Conservation (phyloP, 768 basidiomycete genomes). For the Tricholoma sp. region DNA sequence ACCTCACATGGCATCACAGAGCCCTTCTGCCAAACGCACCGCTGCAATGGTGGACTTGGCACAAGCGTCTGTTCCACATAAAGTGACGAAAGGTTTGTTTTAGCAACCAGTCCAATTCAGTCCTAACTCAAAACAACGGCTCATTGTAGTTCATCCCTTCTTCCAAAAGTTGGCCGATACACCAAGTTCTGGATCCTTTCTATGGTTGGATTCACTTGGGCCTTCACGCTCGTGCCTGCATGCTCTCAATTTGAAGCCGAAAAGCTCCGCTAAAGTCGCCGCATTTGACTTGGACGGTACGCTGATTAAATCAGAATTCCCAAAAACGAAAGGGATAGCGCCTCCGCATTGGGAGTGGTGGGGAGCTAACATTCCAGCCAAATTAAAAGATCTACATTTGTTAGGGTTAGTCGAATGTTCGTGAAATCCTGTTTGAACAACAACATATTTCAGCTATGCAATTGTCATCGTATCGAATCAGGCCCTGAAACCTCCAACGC, state of each 20-base stretch:
- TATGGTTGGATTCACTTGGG: conserved; percentile 38
- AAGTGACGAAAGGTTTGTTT: conserved; percentile 12
- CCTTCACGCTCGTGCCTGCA: conserved; percentile 36
- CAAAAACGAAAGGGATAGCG: conserved; percentile 28
- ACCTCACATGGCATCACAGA: conserved; percentile 5
- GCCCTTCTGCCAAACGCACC: conserved; percentile 10
- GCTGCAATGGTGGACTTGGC: conserved; percentile 7
- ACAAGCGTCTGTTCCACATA: not conserved
- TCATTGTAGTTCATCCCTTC: conserved; percentile 34
- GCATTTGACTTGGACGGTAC: conserved; percentile 89
- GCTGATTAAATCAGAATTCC: conserved; percentile 53
- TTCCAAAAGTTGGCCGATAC: conserved; percentile 26
- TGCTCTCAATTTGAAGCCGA: conserved; percentile 36
- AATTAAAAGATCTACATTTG: conserved; percentile 52
- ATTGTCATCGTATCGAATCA: conserved; percentile 85
- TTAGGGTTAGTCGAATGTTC: conserved; percentile 45
- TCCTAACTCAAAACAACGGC: not conserved
- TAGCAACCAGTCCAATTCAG: not conserved
- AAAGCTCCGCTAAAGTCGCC: conserved; percentile 53
- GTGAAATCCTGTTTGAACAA: not conserved
- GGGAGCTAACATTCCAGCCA: conserved; percentile 55
- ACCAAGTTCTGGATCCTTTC: conserved; percentile 21
- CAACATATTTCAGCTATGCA: conserved; percentile 42
- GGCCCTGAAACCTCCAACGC: conserved; percentile 38
- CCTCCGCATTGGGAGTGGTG: conserved; percentile 64